Percentiles rank a stretch among this genome's conserved stretches.
Evolutionary conservation across 345 rosid genomes (phyloP).

Genomic region (Syzygium grande): DNA sequence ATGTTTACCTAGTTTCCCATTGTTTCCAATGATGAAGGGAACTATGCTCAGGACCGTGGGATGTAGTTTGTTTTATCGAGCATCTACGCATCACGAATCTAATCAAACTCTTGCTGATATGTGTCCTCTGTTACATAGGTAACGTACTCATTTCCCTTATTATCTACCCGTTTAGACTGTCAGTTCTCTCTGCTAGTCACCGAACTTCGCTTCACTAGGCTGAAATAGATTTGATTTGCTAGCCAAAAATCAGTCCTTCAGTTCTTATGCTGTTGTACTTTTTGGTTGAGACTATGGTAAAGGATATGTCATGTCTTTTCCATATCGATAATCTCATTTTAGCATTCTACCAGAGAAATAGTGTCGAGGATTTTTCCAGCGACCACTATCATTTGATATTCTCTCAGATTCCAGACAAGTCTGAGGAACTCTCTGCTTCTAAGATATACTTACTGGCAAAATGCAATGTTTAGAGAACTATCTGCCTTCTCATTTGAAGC

Average conservation of each 20-base stretch:
- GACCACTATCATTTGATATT: neutral
- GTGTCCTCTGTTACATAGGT: constrained; percentile 57
- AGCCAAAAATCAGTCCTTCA: neutral
- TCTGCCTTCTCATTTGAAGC: neutral
- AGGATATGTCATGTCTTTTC: too few species aligned
- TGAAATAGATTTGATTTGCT: neutral
- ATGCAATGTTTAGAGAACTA: neutral
- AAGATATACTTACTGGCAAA: neutral
- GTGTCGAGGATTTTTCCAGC: neutral
- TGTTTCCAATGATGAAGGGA: constrained; percentile 26
- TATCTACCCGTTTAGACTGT: neutral
- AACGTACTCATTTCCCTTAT: neutral
- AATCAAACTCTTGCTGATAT: constrained; percentile 43
- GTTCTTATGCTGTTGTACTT: neutral
- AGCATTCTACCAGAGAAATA: neutral
- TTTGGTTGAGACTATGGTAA: neutral
- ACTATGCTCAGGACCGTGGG: constrained; percentile 68
- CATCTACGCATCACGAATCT: constrained; percentile 59
- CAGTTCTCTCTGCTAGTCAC: neutral
- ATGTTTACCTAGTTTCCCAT: neutral
- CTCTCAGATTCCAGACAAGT: neutral
- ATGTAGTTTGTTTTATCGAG: constrained; percentile 62
- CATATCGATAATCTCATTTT: neutral
- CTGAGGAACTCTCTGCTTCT: neutral
- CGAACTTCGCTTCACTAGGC: neutral